A percentile compares a stretch with the other conserved stretches of the same genome.
These are phyloP conservation scores for Taphrina pruni DNA, from an alignment of 1,139 yeast species.

Conservation along the genomic window DNA sequence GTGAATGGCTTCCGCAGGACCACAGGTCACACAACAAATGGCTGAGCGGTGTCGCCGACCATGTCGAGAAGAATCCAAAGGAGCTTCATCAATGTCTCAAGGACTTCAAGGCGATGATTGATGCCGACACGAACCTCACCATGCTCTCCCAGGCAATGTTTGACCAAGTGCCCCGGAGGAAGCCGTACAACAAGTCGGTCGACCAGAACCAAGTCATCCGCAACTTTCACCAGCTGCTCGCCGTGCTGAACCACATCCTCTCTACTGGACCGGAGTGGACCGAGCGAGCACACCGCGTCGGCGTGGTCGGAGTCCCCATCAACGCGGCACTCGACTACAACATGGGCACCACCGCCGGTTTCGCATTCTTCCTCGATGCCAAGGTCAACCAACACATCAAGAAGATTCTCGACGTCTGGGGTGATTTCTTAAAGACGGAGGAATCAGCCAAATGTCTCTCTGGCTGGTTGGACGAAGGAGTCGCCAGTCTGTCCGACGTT, in stretches of 20 bases:
- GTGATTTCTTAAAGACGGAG: slow-evolving; percentile 21
- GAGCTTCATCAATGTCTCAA: slow-evolving; percentile 24
- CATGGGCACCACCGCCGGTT: slow-evolving; percentile 31
- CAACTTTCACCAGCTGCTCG: slow-evolving; percentile 17
- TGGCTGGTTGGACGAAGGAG: slow-evolving; percentile 22
- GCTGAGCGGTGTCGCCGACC: slow-evolving; percentile 15
- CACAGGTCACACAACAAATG: slow-evolving; percentile 21
- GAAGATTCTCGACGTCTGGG: slow-evolving; percentile 35
- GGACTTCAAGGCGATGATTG: slow-evolving; percentile 20
- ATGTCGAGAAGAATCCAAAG: slow-evolving; percentile 15
- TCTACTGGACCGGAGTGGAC: slow-evolving; percentile 28
- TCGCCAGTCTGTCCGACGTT: slow-evolving; percentile 14
- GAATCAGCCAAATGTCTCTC: slow-evolving; percentile 25
- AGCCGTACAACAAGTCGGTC: slow-evolving; percentile 31
- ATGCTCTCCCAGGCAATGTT: slow-evolving; percentile 31
- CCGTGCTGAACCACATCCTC: slow-evolving; percentile 24
- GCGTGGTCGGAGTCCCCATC: slow-evolving; percentile 32
- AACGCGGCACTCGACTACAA: slow-evolving; percentile 33
- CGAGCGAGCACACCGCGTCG: slow-evolving; percentile 20
- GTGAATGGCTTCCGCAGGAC: slow-evolving; percentile 27
- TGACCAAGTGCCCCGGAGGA: slow-evolving; percentile 27
- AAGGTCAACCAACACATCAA: slow-evolving; percentile 18
- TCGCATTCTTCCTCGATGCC: slow-evolving; percentile 29
- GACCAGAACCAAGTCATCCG: slow-evolving; percentile 28
- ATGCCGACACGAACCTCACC: slow-evolving; percentile 10